A percentile compares a stretch with the other conserved stretches of the same genome.
phyloP scores from a whole-genome alignment of 768 basidiomycete genomes.

The Kwoniella dendrophila region DNA sequence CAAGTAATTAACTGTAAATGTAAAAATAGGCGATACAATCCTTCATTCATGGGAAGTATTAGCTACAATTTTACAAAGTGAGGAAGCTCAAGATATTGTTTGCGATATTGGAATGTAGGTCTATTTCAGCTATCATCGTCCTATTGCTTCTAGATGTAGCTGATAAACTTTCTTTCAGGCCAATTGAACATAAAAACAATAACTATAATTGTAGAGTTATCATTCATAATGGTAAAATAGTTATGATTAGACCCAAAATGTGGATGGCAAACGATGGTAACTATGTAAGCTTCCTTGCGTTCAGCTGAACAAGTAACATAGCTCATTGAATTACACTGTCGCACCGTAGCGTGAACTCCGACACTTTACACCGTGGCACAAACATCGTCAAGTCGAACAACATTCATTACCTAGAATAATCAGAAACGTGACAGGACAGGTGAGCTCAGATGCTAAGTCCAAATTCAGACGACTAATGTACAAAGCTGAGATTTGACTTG shows the following conservation, averaged over 20 bases:
- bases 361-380: conserved; percentile 91
- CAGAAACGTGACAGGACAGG: conserved; percentile 84
- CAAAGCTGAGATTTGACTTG: no score
- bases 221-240: conserved; percentile 78
- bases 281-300: conserved; percentile 71
- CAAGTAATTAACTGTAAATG: background rate
- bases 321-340: background rate
- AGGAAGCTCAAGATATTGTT: conserved; percentile 78
- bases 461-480: no score
- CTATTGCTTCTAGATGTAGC: background rate
- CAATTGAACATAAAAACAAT: conserved; percentile 94
- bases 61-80: conserved; percentile 80
- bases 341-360: conserved; percentile 52
- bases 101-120: conserved; percentile 95
- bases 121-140: background rate
- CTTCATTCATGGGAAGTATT: conserved; percentile 98
- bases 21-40: conserved; percentile 78
- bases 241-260: conserved; percentile 98
- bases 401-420: conserved; percentile 90
- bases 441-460: conserved; percentile 54
- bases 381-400: conserved; percentile 85
- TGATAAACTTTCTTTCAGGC: conserved; percentile 62
- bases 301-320: background rate
- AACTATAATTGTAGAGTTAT: conserved; percentile 96
- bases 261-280: conserved; percentile 99